A percentile compares a stretch with the other conserved stretches of the same genome.
phyloP scores from a whole-genome alignment of 1,284 basidiomycete genomes.

The Sporisorium graminicola region DNA sequence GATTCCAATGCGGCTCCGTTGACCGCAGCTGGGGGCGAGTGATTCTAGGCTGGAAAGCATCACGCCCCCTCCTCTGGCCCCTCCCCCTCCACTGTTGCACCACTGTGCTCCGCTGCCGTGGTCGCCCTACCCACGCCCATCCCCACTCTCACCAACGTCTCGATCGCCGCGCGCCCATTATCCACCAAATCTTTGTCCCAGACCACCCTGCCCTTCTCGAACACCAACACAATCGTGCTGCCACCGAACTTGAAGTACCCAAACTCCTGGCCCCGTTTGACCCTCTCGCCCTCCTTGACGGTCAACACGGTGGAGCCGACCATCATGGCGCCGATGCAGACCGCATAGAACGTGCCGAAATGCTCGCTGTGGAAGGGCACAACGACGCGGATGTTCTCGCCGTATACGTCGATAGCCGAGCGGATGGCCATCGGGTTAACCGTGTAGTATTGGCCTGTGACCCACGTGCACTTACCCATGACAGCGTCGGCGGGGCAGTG shows the following conservation, averaged over 20 bases:
- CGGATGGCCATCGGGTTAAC: constrained; percentile 84
- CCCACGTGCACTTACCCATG: constrained; percentile 72
- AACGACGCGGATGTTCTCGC: constrained; percentile 81
- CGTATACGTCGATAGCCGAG: constrained; percentile 87
- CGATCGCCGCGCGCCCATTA: constrained; percentile 76
- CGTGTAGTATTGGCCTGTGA: constrained; percentile 69
- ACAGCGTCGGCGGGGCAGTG: constrained; percentile 89
- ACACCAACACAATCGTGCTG: constrained; percentile 62
- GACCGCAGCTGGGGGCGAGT: too few relatives aligned
- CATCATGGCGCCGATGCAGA: constrained; percentile 72
- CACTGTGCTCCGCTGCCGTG: not conserved
- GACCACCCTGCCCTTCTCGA: constrained; percentile 80
- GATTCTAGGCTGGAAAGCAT: too few relatives aligned
- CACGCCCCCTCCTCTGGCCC: too few relatives aligned
- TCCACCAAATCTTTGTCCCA: constrained; percentile 93
- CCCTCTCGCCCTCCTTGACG: constrained; percentile 82
- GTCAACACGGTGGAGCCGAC: constrained; percentile 80
- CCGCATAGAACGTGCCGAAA: constrained; percentile 51
- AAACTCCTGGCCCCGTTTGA: constrained; percentile 87
- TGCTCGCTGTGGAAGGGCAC: constrained; percentile 69
- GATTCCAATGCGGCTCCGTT: too few relatives aligned
- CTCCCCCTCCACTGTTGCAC: not conserved
- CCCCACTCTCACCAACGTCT: constrained; percentile 79
- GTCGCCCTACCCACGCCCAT: constrained; percentile 55
- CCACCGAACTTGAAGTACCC: constrained; percentile 73